Base-by-base conservation (phyloP, 495 filamentous ascomycete species). In the Rhypophila decipiens region DNA sequence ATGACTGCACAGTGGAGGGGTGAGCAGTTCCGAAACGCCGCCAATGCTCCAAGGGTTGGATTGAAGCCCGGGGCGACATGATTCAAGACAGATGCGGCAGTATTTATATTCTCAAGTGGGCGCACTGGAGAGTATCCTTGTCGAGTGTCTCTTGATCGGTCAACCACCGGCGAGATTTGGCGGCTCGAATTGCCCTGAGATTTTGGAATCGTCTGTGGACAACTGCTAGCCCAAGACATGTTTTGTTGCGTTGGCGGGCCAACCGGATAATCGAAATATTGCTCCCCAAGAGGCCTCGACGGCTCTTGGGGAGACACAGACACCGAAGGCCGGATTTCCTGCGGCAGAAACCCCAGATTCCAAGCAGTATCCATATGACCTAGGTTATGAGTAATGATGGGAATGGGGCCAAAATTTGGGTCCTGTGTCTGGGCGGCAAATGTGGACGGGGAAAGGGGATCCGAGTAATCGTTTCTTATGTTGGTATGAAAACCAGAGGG, bases 1-100 rank as follows among this genome's bases (percentile, higher is more conserved):
- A 48, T 33, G 24, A 55, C 49, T 20, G 56, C 52, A 29, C 35
- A 8, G 10, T 55, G 49, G 10, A 59, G 40, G 11, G 46, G 37
- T 2, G 23, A 42, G 20, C 36, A 42, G 5, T 49, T 38, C 8
- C 38, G 18, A 17, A 29, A 31, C 9, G 43, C 21, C 27, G 7
- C 27, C 13, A 7, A 13, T 31, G 27, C 27, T 19, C 24, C 29
- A 0, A 19, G 34, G 17, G n/a, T 15, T 17, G 12, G 18, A 21
- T 19, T 27, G 35, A 34, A 5, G 4, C 5, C 17, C 4, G 37
- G 29, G n/a, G 15, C 17, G 8, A 31, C 22, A 31, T 8, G 22
- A 4, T 19, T 21, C 12, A 11, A 19, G 29, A 8, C 5, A 1
- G 24, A 31, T 1, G 31, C 27, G 7, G n/a, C n/a, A n/a, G n/a